Evolutionary conservation across 352 stramenopile genomes (phyloP), one percentile per base, ranked within the genome.

Genomic region (Blastocystis sp.): DNA sequence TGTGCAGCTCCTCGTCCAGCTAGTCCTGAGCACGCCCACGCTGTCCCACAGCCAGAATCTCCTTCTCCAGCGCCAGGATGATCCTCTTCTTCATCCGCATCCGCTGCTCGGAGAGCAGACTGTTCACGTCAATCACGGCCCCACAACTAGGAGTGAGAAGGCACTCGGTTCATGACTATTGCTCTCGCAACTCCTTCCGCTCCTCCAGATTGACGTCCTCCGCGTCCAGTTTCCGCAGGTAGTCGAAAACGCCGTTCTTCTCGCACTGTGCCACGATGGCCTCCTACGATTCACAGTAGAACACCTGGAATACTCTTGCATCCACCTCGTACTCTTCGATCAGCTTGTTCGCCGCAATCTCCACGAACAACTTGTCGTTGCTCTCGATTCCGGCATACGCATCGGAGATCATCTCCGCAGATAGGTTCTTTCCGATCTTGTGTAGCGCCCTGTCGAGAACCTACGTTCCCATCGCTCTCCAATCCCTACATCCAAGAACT

Each of bases 51-150:
- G n/a, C 28, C 45, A 54, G 54, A 28, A 84, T 84, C 38, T 84
- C 54, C 28, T 62, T 34, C 45, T 84, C 74, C 10, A 84, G 28
- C 11, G 52, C 34, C n/a, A 54, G 48, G 38, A 84, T 69, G 17
- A 84, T 54, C 6, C 61, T 52, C 28, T 84, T 84, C 60, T 84
- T 84, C 42, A 84, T 24, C 9, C 74, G 74, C 74, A 84, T 84
- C 21, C 74, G 74, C 60, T 84, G 74, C 10, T 24, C 74, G 10
- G 6, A 66, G 10, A 84, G 74, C 4, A 84, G 57, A 7, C 69
- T 84, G 17, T 84, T 84, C n/a, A 84, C 74, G 45, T 84, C 74
- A 17, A 84, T 59, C 45, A 68, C 74, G 24, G 14, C 2, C 34
- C 74, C 74, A 57, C 74, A 84, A 57, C 74, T 84, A 84, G 10